Base-by-base conservation (phyloP, 257 asterid genomes). In the Penstemon davidsonii region DNA sequence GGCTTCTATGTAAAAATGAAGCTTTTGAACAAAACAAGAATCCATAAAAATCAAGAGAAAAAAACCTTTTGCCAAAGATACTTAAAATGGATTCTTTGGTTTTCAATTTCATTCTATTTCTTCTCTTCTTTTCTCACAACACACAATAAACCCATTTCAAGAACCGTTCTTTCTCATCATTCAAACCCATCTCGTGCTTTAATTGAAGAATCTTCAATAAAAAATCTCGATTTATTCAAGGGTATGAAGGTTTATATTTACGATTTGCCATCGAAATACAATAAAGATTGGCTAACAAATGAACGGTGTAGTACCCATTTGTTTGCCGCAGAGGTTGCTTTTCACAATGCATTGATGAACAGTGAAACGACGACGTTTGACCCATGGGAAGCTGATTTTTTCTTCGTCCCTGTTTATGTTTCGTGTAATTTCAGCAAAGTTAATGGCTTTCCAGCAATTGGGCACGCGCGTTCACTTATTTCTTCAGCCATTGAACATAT, bases 371-470 rank as follows among this genome's bases (percentile, higher is more conserved):
- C 96, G 44, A 86, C 91, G 7, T n/a, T 78, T 39, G 87, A 92
- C 64, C 91, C 95, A 0, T 75, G 18, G 79, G 77, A 84, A 55
- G 97, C 97, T 36, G 95, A 92, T 63, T 87, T 87, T 43, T 92
- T 92, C 97, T 90, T 92, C 63, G 88, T 92, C 38, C 97, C 98
- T 3, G 95, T 89, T 33, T 92, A 92, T 5, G 96, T 91, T 0
- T 87, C 99, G 3, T 94, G 97, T 80, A 87, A 88, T 76, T 91
- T 94, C 81, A 94, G 96, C 86, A 82, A 75, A 5, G 80, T 84
- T 58, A 94, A 94, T 72, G 99, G 99, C 37, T 94, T 90, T 55
- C 97, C 99, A 3, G 96, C 90, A 9, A 83, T 94, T 18, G 96
- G 97, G 3, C 97, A 94, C 66, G 99, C 98, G 8, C 87, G 96